Evolutionary conservation across 2,329 filamentous ascomycete species (phyloP).

Genomic region (Aspergillus sojae): DNA sequence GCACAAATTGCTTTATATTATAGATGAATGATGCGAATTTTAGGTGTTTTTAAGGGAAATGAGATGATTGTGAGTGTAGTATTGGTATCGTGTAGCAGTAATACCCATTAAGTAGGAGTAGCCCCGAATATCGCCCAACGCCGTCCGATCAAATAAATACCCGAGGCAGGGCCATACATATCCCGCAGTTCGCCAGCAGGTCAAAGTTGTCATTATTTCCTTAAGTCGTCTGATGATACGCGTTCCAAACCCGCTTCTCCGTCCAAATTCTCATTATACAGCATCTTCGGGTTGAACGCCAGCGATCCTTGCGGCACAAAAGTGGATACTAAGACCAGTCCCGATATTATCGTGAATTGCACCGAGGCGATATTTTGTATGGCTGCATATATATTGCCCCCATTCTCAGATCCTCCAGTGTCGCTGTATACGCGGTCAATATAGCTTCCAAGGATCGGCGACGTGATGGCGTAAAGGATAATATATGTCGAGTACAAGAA

Average conservation of each 20-base stretch:
- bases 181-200: background rate
- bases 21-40: background rate
- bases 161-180: background rate
- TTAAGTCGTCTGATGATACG: constrained; percentile 12
- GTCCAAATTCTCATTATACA: constrained; percentile 13
- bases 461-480: constrained; percentile 19
- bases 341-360: constrained; percentile 15
- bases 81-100: background rate
- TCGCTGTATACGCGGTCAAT: constrained; percentile 19
- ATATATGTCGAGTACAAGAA: constrained; percentile 21
- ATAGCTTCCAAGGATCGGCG: constrained; percentile 20
- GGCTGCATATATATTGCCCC: constrained; percentile 19
- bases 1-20: background rate
- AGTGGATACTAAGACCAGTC: constrained; percentile 15
- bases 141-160: background rate
- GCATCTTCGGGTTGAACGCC: constrained; percentile 16
- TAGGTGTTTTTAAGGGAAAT: background rate
- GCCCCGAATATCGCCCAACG: background rate
- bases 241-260: constrained; percentile 14
- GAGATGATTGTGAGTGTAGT: background rate
- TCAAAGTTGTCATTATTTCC: background rate
- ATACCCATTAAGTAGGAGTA: background rate
- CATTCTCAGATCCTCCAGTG: constrained; percentile 13
- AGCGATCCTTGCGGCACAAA: constrained; percentile 18
- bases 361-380: constrained; percentile 18